phyloP scores from a whole-genome alignment of 768 basidiomycete genomes.

The Austroboletus eburneus region DNA sequence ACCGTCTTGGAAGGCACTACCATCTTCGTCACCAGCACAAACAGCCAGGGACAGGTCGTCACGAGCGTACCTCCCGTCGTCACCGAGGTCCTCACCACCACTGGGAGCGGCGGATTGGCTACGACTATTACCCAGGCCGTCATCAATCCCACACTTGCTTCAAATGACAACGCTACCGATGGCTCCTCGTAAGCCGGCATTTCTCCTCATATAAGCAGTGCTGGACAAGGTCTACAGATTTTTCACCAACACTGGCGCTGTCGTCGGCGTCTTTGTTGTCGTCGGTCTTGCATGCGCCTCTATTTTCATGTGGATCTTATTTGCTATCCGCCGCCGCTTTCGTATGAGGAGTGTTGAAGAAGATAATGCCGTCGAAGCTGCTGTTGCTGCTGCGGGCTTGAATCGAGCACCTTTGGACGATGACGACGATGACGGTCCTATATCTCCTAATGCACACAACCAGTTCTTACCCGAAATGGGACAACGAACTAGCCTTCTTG shows the following conservation, averaged over 20 bases:
- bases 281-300: slow-evolving; percentile 77
- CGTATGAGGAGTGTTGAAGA: slow-evolving; percentile 59
- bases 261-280: slow-evolving; percentile 86
- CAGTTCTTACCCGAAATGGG: slow-evolving; percentile 34
- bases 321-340: slow-evolving; percentile 64
- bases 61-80: slow-evolving; percentile 53
- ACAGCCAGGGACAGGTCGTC: slow-evolving; percentile 45
- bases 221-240: slow-evolving; percentile 49
- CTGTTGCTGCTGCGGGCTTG: slow-evolving; percentile 67
- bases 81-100: slow-evolving; percentile 55
- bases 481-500: slow-evolving; percentile 33
- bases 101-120: slow-evolving; percentile 46
- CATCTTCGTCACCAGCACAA: slow-evolving; percentile 57
- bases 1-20: slow-evolving; percentile 46
- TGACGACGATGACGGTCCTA: slow-evolving; percentile 40
- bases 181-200: slow-evolving; percentile 49
- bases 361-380: slow-evolving; percentile 68
- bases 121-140: slow-evolving; percentile 60
- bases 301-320: slow-evolving; percentile 66
- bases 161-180: slow-evolving; percentile 39
- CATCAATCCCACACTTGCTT: slow-evolving; percentile 67
- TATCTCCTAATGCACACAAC: slow-evolving; percentile 15
- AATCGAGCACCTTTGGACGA: slow-evolving; percentile 65
- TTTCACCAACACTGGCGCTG: slow-evolving; percentile 85
- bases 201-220: not conserved